These are phyloP conservation scores for Effrenium voratum DNA, from an alignment of 73 alveolate species.

Conservation along the genomic window DNA sequence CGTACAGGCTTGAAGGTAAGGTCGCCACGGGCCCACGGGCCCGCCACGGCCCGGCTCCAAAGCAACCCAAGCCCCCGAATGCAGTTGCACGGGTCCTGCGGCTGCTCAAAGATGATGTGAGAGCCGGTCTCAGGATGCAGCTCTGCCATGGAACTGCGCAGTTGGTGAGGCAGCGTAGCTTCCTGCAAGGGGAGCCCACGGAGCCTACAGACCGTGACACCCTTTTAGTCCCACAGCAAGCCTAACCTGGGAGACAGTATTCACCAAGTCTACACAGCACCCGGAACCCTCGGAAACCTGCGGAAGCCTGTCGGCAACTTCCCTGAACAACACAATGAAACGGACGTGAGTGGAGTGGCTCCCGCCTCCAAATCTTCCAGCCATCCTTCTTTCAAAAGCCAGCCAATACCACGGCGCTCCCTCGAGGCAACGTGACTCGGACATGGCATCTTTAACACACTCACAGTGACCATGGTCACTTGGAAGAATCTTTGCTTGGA, in stretches of 20 bases:
- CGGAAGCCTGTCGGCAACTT: no score
- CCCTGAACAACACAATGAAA: neutral
- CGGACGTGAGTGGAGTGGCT: neutral
- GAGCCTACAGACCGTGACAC: neutral
- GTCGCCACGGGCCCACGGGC: no score
- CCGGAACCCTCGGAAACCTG: no score
- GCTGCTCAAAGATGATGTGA: slow-evolving; percentile 83
- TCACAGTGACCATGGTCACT: no score
- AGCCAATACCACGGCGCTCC: slow-evolving; percentile 23
- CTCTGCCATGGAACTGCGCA: slow-evolving; percentile 33
- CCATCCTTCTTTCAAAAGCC: slow-evolving; percentile 41
- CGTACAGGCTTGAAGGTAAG: no score
- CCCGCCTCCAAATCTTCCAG: slow-evolving; percentile 57
- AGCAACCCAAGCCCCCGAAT: neutral
- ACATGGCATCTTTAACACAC: no score
- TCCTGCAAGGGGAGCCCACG: slow-evolving; percentile 5
- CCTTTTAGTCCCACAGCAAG: no score
- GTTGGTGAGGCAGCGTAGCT: slow-evolving; percentile 44
- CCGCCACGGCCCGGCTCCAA: neutral
- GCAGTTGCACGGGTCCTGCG: neutral
- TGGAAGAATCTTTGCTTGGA: no score
- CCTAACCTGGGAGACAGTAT: no score
- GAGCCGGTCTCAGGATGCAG: slow-evolving; percentile 49
- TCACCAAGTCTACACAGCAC: no score
- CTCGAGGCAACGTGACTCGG: no score